phyloP scores from a whole-genome alignment of 1,284 basidiomycete genomes.

The Microbotryum silenes-acaulis region DNA sequence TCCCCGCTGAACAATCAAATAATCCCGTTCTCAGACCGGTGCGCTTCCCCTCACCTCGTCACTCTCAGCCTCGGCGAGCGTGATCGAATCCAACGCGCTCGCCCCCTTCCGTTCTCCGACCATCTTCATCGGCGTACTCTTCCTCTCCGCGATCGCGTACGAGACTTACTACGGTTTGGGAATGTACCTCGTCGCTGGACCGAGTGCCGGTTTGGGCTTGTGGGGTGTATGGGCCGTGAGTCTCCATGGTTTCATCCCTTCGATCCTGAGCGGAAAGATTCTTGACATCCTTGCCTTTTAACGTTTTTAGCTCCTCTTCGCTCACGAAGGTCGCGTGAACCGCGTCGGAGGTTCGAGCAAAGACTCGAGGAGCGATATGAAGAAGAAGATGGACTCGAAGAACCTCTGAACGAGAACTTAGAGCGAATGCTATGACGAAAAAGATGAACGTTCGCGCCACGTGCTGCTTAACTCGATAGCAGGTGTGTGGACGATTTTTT shows the following conservation, averaged over 20 bases:
- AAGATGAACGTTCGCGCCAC: too few relatives aligned
- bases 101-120: slow-evolving; percentile 20
- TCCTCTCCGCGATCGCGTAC: slow-evolving; percentile 10
- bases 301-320: slow-evolving; percentile 26
- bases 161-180: slow-evolving; percentile 15
- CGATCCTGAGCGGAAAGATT: too few relatives aligned
- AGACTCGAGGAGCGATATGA: too few relatives aligned
- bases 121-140: slow-evolving; percentile 9
- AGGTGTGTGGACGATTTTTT: too few relatives aligned
- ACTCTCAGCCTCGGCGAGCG: slow-evolving; percentile 7
- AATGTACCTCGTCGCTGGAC: slow-evolving; percentile 8
- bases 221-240: slow-evolving; percentile 26
- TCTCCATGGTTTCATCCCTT: not conserved
- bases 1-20: not conserved
- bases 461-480: too few relatives aligned
- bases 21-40: slow-evolving; percentile 6
- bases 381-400: too few relatives aligned
- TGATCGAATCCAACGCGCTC: not conserved
- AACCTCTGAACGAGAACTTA: too few relatives aligned
- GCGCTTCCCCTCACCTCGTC: slow-evolving; percentile 19
- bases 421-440: too few relatives aligned
- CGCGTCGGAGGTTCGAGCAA: not conserved
- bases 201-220: slow-evolving; percentile 3
- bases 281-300: too few relatives aligned
- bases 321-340: slow-evolving; percentile 18